Evolutionary conservation across 805 yeast species (phyloP).

Genomic region (Schwanniomyces pseudopolymorphus): DNA sequence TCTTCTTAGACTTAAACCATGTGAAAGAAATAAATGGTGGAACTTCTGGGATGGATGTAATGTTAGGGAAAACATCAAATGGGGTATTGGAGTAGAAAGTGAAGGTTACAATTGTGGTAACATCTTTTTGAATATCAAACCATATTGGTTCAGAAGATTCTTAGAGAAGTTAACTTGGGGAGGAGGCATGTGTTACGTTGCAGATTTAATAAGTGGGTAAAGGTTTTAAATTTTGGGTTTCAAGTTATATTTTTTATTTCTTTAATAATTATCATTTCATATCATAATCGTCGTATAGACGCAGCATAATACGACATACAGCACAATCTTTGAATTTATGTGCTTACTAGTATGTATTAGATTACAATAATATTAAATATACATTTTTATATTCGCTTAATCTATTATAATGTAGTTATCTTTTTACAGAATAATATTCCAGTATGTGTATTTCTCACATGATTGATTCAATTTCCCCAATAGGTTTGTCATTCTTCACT

Average conservation of each 20-base stretch:
- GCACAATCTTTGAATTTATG: too few species aligned
- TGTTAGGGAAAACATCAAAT: slow-evolving; percentile 66
- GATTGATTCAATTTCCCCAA: too few species aligned
- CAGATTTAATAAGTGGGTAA: slow-evolving; percentile 51
- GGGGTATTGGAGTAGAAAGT: slow-evolving; percentile 86
- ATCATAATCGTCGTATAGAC: not conserved
- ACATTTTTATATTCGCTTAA: too few species aligned
- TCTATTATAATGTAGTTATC: too few species aligned
- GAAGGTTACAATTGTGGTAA: slow-evolving; percentile 85
- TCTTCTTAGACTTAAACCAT: slow-evolving; percentile 64
- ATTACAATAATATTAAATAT: too few species aligned
- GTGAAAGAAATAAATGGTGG: slow-evolving; percentile 93
- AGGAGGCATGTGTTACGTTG: slow-evolving; percentile 56
- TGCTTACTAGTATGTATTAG: too few species aligned
- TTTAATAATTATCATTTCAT: not conserved
- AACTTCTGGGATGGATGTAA: slow-evolving; percentile 83
- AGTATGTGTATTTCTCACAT: too few species aligned
- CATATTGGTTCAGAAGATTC: slow-evolving; percentile 47
- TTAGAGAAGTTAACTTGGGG: slow-evolving; percentile 58
- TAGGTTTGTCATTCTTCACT: too few species aligned
- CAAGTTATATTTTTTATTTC: not conserved
- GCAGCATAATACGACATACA: not conserved
- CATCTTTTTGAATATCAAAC: slow-evolving; percentile 52
- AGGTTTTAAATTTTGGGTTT: not conserved
- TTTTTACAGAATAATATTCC: too few species aligned